Percentiles rank a stretch among this genome's conserved stretches.
Evolutionary conservation across 176 grass and related monocot species (phyloP).

Genomic region (Lolium multiflorum): DNA sequence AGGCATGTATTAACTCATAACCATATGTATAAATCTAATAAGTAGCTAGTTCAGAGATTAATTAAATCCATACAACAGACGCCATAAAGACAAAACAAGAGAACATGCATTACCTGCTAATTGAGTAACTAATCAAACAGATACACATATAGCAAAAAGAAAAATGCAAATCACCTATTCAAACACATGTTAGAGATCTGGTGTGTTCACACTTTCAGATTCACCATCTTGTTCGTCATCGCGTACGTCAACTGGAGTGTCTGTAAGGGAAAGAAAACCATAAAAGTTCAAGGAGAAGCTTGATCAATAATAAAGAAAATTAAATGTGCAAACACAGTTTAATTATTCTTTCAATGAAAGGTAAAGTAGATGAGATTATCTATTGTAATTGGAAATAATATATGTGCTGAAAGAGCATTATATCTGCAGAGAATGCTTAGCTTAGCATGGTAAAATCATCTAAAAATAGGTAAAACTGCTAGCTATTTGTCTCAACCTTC

Average conservation of each 20-base stretch:
- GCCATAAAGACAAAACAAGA: no score
- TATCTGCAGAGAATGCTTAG: neutral
- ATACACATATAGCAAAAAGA: neutral
- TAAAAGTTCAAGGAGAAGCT: conserved; percentile 5
- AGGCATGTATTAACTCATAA: neutral
- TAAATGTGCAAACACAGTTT: neutral
- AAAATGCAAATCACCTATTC: neutral
- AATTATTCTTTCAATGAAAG: neutral
- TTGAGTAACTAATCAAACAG: neutral
- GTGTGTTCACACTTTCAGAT: conserved; percentile 12
- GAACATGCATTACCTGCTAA: neutral
- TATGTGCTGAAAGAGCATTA: neutral
- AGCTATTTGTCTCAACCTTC: conserved; percentile 1
- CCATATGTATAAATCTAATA: neutral
- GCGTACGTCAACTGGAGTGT: neutral
- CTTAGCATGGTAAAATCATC: neutral
- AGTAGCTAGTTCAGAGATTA: neutral
- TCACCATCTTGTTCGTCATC: neutral
- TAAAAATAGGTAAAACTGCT: neutral
- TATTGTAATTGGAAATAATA: conserved; percentile 20
- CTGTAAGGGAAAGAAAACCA: neutral
- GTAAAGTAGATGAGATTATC: conserved; percentile 1
- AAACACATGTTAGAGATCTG: conserved; percentile 6
- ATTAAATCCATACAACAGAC: neutral
- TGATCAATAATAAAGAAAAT: neutral